A percentile compares a stretch with the other conserved stretches of the same genome.
These are phyloP conservation scores for Sporothrix variecibatus DNA, from an alignment of 2,329 filamentous ascomycete species.

Conservation along the genomic window DNA sequence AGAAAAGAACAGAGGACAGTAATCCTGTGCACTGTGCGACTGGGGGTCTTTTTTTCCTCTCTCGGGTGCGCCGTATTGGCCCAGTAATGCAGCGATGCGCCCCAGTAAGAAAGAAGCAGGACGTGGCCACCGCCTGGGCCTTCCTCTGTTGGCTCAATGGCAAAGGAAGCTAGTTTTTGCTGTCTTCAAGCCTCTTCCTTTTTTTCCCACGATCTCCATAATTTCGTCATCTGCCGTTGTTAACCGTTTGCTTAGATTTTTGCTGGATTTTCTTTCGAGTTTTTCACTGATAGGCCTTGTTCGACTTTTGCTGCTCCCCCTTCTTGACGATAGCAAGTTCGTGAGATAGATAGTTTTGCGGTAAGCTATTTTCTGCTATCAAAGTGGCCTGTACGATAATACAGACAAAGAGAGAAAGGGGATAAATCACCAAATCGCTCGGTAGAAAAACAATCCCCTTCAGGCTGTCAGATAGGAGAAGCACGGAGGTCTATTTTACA, in stretches of 20 bases:
- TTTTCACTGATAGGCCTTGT: conserved; percentile 5
- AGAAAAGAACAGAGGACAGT: neutral
- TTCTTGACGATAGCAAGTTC: neutral
- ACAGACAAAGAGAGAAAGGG: neutral
- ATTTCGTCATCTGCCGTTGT: conserved; percentile 7
- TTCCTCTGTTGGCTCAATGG: neutral
- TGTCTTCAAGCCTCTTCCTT: neutral
- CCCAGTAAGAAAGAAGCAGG: neutral
- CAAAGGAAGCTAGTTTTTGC: neutral
- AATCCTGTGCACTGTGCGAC: conserved; percentile 12
- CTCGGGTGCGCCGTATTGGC: conserved; percentile 7
- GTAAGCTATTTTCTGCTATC: neutral
- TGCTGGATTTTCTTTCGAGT: neutral
- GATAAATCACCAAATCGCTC: conserved; percentile 4
- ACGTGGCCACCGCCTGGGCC: conserved; percentile 1
- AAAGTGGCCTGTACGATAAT: neutral
- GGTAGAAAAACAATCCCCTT: neutral
- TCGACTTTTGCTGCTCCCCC: conserved; percentile 16
- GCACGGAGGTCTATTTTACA: neutral
- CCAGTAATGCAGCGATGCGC: neutral
- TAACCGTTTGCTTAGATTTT: neutral
- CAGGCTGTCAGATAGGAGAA: neutral
- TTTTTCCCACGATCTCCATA: neutral
- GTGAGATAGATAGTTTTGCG: neutral
- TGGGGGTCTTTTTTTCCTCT: neutral